Evolutionary conservation across 192 early-diverging fungal species (phyloP).

Genomic region (Entomortierella chlamydospora): DNA sequence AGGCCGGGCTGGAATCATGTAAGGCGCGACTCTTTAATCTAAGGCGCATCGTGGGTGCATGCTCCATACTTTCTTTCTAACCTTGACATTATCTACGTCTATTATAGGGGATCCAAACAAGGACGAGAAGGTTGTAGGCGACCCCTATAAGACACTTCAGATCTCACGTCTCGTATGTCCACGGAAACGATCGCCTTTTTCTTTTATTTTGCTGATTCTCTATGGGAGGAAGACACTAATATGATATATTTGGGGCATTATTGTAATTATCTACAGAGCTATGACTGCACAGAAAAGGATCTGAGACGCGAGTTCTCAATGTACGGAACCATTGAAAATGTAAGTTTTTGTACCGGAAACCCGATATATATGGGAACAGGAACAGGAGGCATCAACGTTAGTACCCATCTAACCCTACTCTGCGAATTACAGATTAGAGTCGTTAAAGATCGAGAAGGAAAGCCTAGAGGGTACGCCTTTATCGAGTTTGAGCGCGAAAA

Average conservation of each 20-base stretch:
- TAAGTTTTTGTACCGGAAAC: slow-evolving; percentile 54
- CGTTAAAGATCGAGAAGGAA: slow-evolving; percentile 74
- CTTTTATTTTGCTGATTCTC: too few relatives aligned
- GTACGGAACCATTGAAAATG: slow-evolving; percentile 85
- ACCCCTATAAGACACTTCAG: slow-evolving; percentile 95
- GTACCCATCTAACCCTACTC: neutral
- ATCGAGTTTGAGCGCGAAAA: slow-evolving; percentile 93
- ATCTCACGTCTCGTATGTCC: slow-evolving; percentile 79
- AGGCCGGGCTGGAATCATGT: slow-evolving; percentile 65
- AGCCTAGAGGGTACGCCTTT: slow-evolving; percentile 95
- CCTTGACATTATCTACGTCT: neutral
- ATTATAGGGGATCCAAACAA: slow-evolving; percentile 76
- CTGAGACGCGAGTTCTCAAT: slow-evolving; percentile 80
- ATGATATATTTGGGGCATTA: too few relatives aligned
- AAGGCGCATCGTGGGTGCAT: too few relatives aligned
- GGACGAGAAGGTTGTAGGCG: slow-evolving; percentile 78
- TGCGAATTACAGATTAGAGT: slow-evolving; percentile 67
- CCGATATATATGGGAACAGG: neutral
- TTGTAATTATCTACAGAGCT: slow-evolving; percentile 68
- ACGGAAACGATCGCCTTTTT: neutral
- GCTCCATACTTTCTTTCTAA: too few relatives aligned
- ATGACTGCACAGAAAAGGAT: slow-evolving; percentile 81
- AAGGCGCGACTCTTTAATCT: too few relatives aligned
- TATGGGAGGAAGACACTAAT: too few relatives aligned
- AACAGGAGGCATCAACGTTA: neutral